These are phyloP conservation scores for Daldinia caldariorum DNA, from an alignment of 495 filamentous ascomycete species.

Conservation along the genomic window DNA sequence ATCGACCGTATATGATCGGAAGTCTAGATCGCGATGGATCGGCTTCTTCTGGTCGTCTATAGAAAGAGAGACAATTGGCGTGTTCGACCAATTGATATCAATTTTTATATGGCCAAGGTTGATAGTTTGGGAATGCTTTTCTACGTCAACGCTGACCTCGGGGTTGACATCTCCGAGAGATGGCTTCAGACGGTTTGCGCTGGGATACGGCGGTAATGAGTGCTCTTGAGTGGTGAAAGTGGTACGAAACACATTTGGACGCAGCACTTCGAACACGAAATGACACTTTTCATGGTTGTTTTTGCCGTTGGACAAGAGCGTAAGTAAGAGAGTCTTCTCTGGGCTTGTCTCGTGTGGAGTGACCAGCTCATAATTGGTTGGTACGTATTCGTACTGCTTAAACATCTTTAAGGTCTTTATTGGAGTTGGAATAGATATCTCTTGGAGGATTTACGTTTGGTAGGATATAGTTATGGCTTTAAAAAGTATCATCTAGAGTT, in stretches of 20 bases:
- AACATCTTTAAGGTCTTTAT: constrained; percentile 26
- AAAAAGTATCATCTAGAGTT: background rate
- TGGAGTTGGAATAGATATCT: too few species aligned
- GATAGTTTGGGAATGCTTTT: constrained; percentile 50
- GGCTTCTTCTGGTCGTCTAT: constrained; percentile 59
- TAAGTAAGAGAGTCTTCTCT: constrained; percentile 40
- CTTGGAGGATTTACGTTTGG: too few species aligned
- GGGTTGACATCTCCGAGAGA: constrained; percentile 43
- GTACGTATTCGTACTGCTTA: constrained; percentile 43
- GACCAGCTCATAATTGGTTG: constrained; percentile 38
- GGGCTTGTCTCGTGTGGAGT: constrained; percentile 3
- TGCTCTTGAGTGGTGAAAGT: constrained; percentile 68
- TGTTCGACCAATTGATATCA: constrained; percentile 63
- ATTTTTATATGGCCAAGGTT: constrained; percentile 61
- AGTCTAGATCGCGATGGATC: constrained; percentile 66
- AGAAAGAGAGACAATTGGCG: constrained; percentile 66
- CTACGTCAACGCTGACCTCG: constrained; percentile 39
- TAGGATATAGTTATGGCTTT: background rate
- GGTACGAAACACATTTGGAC: constrained; percentile 70
- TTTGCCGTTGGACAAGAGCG: constrained; percentile 55
- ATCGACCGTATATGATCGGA: constrained; percentile 70
- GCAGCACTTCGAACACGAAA: constrained; percentile 68
- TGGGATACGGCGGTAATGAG: constrained; percentile 68
- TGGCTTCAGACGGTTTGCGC: constrained; percentile 58
- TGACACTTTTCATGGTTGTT: constrained; percentile 50